Conservation (phyloP, 495 filamentous ascomycete species). For the Chaetomidium leptoderma region DNA sequence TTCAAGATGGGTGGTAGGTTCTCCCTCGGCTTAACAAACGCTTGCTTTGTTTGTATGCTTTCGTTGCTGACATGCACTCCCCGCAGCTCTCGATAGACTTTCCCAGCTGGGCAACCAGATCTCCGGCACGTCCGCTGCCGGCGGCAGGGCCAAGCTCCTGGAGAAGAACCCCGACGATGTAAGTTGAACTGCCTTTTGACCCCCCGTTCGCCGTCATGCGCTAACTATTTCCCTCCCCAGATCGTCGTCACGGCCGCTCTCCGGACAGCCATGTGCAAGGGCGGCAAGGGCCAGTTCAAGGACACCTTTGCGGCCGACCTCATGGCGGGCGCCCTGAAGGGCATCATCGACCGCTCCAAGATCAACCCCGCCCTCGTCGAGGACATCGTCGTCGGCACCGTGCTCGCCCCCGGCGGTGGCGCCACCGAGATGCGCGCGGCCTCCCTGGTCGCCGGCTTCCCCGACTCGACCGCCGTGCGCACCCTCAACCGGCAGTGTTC, state of each 20-base stretch:
- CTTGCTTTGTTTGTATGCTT: not conserved
- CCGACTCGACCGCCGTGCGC: conserved; percentile 75
- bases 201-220: not conserved
- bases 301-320: conserved; percentile 85
- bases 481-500: conserved; percentile 89
- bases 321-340: conserved; percentile 76
- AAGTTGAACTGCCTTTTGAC: conserved; percentile 17
- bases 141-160: conserved; percentile 44
- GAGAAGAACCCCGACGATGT: conserved; percentile 52
- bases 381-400: conserved; percentile 87
- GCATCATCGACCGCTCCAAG: conserved; percentile 72
- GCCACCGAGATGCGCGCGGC: conserved; percentile 96
- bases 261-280: conserved; percentile 87
- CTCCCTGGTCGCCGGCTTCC: conserved; percentile 85
- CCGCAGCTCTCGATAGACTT: conserved; percentile 44
- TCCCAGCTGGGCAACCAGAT: conserved; percentile 46
- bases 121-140: conserved; percentile 33
- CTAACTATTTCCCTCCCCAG: conserved; percentile 31
- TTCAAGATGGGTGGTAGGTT: conserved; percentile 35
- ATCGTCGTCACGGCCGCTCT: conserved; percentile 91
- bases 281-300: conserved; percentile 91
- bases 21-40: not conserved
- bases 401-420: conserved; percentile 87
- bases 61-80: conserved; percentile 9
- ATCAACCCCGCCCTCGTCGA: conserved; percentile 83